phyloP scores from a whole-genome alignment of 495 filamentous ascomycete genomes.

The Hamigera avellanea region DNA sequence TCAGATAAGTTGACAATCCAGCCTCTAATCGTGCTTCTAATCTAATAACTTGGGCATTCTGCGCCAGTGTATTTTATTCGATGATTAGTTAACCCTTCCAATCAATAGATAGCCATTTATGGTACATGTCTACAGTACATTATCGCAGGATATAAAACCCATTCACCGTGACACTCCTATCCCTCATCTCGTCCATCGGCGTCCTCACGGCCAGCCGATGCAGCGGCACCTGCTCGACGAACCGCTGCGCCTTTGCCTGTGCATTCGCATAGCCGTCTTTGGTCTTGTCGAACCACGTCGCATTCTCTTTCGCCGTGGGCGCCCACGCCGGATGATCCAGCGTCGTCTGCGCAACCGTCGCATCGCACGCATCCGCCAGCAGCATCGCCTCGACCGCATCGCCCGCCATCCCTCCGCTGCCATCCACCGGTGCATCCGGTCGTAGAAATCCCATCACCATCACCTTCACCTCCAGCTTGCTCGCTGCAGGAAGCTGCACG shows the following conservation, averaged over 20 bases:
- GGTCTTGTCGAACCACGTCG: constrained; percentile 18
- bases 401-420: constrained; percentile 10
- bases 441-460: constrained; percentile 46
- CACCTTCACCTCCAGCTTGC: constrained; percentile 36
- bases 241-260: constrained; percentile 31
- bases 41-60: too few relatives aligned
- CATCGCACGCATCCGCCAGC: constrained; percentile 36
- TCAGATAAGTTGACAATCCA: too few relatives aligned
- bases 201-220: constrained; percentile 45
- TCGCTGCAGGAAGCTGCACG: constrained; percentile 15
- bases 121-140: too few relatives aligned
- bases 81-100: too few relatives aligned
- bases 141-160: constrained; percentile 25
- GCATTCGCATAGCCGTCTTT: constrained; percentile 27
- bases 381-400: constrained; percentile 26
- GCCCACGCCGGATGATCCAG: constrained; percentile 45
- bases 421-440: constrained; percentile 14
- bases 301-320: constrained; percentile 21
- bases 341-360: constrained; percentile 33
- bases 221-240: constrained; percentile 41
- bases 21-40: too few relatives aligned
- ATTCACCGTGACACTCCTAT: constrained; percentile 24
- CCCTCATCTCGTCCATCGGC: constrained; percentile 32
- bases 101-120: too few relatives aligned
- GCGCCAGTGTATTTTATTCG: too few relatives aligned